Evolutionary conservation across 148 eudicot species (phyloP), one percentile per base, ranked within the genome.

Genomic region (Cornus controversa): DNA sequence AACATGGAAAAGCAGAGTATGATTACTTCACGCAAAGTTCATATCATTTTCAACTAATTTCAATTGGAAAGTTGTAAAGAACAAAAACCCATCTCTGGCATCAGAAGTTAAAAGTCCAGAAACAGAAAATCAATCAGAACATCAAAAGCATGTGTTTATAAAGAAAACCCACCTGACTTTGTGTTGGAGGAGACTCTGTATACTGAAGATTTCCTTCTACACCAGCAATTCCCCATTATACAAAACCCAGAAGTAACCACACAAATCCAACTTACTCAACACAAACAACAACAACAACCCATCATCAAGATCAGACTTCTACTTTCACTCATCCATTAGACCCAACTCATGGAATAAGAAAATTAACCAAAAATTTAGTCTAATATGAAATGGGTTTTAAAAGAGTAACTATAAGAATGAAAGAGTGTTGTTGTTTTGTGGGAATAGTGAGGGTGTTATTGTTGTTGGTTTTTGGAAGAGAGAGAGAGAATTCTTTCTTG

Each of bases 181-280:
- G 88, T 69, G 57, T 89, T 84, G 50, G 95, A 88, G 14, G 91
- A 85, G 77, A 90, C 80, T 82, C 83, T 82, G 84, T 85, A 74
- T 64, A 78, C 76, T 69, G 89, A 84, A 79, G 86, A 80, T 57
- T 82, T 81, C 81, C 84, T 71, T 70, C 80, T 76, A 85, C 85
- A 91, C 77, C 86, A 86, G 89, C 96, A 91, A 67, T 88, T 91
- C 64, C 96, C 96, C 96, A 91, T 91, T 76, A 25, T 53, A 10
- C 66, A 70, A 22, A 36, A 80, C 50, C 28, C 79, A 67, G 66
- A 70, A 16, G 29, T 22, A 68, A 36, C 66, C 42, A 66, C 47
- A 28, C 64, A 34, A 13, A 73, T 50, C 67, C 60, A 7, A 50
- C 69, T 27, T 10, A 67, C 68, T 66, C 25, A 75, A 27, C 53